phyloP scores from a whole-genome alignment of 148 eudicot genomes.

The Nyssa sinensis region DNA sequence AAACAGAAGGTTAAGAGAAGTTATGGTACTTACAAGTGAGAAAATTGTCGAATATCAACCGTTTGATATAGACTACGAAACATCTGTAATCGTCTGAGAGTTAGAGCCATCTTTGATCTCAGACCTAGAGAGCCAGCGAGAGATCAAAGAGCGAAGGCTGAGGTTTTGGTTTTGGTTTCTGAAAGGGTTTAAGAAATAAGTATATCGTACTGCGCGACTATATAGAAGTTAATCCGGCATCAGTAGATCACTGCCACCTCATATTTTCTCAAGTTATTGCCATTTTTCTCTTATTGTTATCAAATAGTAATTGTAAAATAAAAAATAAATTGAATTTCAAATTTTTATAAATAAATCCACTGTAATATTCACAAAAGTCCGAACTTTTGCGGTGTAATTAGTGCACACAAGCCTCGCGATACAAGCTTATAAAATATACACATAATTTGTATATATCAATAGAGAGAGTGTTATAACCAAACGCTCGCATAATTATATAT shows the following conservation, averaged over 20 bases:
- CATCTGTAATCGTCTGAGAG: conserved; percentile 17
- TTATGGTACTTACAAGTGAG: conserved; percentile 18
- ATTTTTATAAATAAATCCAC: too few relatives aligned
- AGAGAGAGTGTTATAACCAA: too few relatives aligned
- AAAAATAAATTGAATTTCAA: too few relatives aligned
- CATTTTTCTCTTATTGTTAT: too few relatives aligned
- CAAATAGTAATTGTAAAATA: too few relatives aligned
- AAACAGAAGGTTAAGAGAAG: not conserved
- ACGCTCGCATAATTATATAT: too few relatives aligned
- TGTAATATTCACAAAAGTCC: too few relatives aligned
- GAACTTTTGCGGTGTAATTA: too few relatives aligned
- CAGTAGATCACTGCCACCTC: not conserved
- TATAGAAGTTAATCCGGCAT: not conserved
- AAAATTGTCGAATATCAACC: conserved; percentile 10
- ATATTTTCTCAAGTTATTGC: too few relatives aligned
- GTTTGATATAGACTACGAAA: conserved; percentile 18
- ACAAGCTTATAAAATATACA: too few relatives aligned
- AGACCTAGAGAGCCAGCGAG: not conserved
- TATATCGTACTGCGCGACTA: not conserved
- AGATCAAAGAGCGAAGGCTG: not conserved
- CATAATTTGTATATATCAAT: too few relatives aligned
- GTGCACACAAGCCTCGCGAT: too few relatives aligned
- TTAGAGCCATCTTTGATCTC: conserved; percentile 16
- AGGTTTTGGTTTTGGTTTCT: not conserved
- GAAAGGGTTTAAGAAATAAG: conserved; percentile 16